Base-by-base conservation (phyloP, 345 rosid species). In the Carallia pectinifolia region DNA sequence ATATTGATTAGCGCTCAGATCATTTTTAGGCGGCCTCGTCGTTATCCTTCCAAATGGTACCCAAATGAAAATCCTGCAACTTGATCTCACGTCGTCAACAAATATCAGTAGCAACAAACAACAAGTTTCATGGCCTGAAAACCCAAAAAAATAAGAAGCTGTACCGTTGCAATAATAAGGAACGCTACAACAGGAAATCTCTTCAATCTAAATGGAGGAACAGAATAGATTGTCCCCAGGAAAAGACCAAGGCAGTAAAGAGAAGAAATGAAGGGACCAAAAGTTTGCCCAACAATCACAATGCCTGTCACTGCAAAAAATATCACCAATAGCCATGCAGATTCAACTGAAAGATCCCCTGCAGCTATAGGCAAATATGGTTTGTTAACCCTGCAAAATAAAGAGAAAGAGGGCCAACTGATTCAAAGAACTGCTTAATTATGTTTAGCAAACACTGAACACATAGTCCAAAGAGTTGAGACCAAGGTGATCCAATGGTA, bases 281-380 rank as follows among this genome's bases (percentile, higher is more conserved):
- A 93, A 87, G 87, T 89, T 50, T 77, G 73, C 64, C 85, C 94
- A 39, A 91, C 97, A 71, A 88, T 86, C 73, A 76, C 64, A 58
- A 88, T 81, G 66, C 98, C 98, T 23, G 89, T 64, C 74, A 87
- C 80, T 39, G 91, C 93, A 79, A 94, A 91, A 80, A 81, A 80
- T 72, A 86, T 72, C 78, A 94, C 98, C 89, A 94, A 69, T 59
- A 84, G 66, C 98, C 98, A 94, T 27, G 98, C 98, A 66, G 88
- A 82, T 75, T 87, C 88, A 71, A 89, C 89, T 34, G 97, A 91
- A 52, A 94, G 97, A 81, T 94, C 98, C 73, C 98, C 98, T 27
- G 98, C 97, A 79, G 96, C 98, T 77, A 94, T 89, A 64, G 97
- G 98, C 76, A 94, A 84, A 80, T 94, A 91, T 27, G 98, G 98